Conservation (phyloP, 768 basidiomycete genomes). For the Mycena polygramma region DNA sequence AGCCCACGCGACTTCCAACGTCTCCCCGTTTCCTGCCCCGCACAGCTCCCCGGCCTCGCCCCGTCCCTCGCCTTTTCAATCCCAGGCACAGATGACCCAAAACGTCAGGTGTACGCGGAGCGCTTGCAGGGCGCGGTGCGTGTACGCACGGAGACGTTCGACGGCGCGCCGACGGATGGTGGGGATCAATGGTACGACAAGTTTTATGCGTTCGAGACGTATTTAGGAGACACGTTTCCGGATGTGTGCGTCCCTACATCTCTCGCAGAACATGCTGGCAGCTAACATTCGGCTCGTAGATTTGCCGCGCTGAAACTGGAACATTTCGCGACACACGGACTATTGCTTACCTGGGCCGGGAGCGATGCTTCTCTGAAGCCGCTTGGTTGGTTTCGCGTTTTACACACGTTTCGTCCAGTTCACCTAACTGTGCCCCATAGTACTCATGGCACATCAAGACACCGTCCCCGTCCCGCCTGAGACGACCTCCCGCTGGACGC, state of each 20-base stretch:
- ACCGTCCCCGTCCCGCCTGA: constrained; percentile 64
- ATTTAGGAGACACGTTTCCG: constrained; percentile 61
- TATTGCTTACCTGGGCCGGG: constrained; percentile 71
- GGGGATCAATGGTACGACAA: constrained; percentile 56
- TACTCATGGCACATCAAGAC: constrained; percentile 47
- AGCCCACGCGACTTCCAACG: background rate
- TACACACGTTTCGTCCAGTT: too few relatives aligned
- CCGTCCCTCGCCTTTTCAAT: background rate
- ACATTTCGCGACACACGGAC: constrained; percentile 68
- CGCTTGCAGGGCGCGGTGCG: constrained; percentile 44
- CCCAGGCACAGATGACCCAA: background rate
- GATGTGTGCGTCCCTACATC: constrained; percentile 53
- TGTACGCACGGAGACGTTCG: constrained; percentile 60
- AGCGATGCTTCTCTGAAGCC: constrained; percentile 61
- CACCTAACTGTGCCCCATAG: background rate
- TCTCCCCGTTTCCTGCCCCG: background rate
- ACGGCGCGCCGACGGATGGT: constrained; percentile 57
- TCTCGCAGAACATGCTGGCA: too few relatives aligned
- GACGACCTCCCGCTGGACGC: constrained; percentile 57
- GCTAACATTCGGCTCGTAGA: background rate
- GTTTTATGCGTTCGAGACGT: constrained; percentile 53
- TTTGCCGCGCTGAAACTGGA: constrained; percentile 18
- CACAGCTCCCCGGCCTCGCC: background rate
- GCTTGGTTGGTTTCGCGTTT: constrained; percentile 46
- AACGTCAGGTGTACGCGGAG: constrained; percentile 23